Evolutionary conservation across 768 basidiomycete species (phyloP).

Genomic region (Naganishia vaughanmartiniae): DNA sequence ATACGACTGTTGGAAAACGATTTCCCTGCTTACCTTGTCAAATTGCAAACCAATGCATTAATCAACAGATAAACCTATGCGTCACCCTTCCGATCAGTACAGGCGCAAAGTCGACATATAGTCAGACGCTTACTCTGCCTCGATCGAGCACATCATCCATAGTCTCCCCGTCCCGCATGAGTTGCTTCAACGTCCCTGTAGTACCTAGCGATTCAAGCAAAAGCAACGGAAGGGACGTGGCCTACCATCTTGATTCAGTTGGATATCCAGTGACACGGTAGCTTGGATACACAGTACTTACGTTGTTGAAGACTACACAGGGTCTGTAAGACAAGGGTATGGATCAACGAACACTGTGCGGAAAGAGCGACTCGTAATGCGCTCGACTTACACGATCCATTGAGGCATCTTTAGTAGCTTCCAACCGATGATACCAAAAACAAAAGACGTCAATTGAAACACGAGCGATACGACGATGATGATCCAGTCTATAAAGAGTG

Average conservation of each 20-base stretch:
- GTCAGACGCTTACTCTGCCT: constrained; percentile 35
- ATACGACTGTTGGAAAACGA: background rate
- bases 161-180: constrained; percentile 36
- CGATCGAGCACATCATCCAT: constrained; percentile 38
- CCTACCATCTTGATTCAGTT: background rate
- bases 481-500: constrained; percentile 40
- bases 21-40: constrained; percentile 36
- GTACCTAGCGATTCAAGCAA: constrained; percentile 43
- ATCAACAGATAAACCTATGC: constrained; percentile 43
- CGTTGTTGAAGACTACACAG: constrained; percentile 51
- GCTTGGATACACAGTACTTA: background rate
- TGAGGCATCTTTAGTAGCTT: constrained; percentile 37
- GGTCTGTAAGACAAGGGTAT: constrained; percentile 34
- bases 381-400: constrained; percentile 42
- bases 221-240: constrained; percentile 47
- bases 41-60: constrained; percentile 49
- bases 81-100: background rate
- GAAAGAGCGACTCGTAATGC: background rate
- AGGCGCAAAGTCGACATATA: background rate
- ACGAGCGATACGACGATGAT: constrained; percentile 44
- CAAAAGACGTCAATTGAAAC: constrained; percentile 46
- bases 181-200: constrained; percentile 44
- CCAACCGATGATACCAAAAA: constrained; percentile 39
- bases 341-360: background rate
- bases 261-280: background rate